Percentiles rank a stretch among this genome's conserved stretches.
phyloP scores from a whole-genome alignment of 768 basidiomycete genomes.

The Chiua virens region DNA sequence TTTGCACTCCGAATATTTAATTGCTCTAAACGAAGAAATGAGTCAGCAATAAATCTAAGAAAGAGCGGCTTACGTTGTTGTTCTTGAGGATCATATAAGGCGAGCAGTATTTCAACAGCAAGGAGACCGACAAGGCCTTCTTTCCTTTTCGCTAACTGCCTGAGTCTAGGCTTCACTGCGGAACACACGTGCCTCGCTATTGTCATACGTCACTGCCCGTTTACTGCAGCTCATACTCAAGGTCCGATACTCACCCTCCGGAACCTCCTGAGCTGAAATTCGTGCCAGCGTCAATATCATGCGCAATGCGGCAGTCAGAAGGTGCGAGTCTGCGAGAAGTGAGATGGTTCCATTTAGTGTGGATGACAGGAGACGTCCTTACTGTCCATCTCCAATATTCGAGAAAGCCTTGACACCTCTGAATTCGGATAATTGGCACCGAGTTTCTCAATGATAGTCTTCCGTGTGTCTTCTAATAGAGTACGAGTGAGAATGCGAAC shows the following conservation, averaged over 20 bases:
- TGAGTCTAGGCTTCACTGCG: constrained; percentile 13
- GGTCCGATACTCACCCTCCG: constrained; percentile 9
- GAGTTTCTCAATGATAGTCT: constrained; percentile 7
- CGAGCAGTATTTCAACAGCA: constrained; percentile 20
- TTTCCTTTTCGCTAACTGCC: constrained; percentile 9
- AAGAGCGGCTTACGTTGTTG: background rate
- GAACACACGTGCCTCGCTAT: background rate
- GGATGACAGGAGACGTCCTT: background rate
- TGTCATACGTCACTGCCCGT: background rate
- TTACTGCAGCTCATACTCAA: background rate
- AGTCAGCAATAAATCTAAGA: background rate
- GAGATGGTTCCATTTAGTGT: background rate
- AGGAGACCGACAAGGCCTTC: constrained; percentile 15
- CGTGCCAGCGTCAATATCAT: constrained; percentile 17
- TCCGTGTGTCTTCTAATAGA: constrained; percentile 11
- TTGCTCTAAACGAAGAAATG: background rate
- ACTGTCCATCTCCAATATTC: constrained; percentile 17
- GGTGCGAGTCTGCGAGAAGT: constrained; percentile 3
- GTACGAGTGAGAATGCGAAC: background rate
- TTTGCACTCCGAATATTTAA: constrained; percentile 3
- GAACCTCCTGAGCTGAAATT: constrained; percentile 1
- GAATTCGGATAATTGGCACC: background rate
- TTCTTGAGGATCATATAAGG: constrained; percentile 4
- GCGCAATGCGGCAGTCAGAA: constrained; percentile 16
- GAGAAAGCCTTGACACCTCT: constrained; percentile 8